Percentiles rank a stretch among this genome's conserved stretches.
These are phyloP conservation scores for Mallotus japonicus DNA, from an alignment of 441 rosid genomes.

Conservation along the genomic window DNA sequence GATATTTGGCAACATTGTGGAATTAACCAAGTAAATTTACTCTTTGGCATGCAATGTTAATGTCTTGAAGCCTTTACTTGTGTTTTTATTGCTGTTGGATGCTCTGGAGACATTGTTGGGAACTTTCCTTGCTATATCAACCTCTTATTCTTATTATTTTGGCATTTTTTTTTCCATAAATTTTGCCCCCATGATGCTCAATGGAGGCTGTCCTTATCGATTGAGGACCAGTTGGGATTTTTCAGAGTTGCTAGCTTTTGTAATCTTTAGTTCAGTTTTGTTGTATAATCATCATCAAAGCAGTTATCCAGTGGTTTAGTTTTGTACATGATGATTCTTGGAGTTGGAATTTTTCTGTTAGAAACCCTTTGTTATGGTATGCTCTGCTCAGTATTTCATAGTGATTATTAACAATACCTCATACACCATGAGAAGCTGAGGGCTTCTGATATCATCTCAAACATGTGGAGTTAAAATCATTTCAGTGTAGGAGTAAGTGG, in stretches of 20 bases:
- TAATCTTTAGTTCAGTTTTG: not conserved
- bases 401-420: too few relatives aligned
- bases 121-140: too few relatives aligned
- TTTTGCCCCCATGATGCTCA: not conserved
- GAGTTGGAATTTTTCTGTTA: too few relatives aligned
- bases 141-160: too few relatives aligned
- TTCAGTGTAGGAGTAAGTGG: too few relatives aligned
- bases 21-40: not conserved
- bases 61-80: not conserved
- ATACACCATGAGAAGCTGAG: too few relatives aligned
- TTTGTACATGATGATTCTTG: not conserved
- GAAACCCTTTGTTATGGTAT: not conserved
- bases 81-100: not conserved
- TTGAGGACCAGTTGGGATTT: not conserved
- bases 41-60: not conserved
- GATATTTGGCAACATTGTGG: not conserved
- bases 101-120: not conserved
- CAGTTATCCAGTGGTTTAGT: not conserved
- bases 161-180: not conserved
- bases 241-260: not conserved
- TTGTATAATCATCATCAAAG: not conserved
- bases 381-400: not conserved
- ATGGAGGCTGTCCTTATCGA: not conserved
- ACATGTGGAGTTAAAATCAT: too few relatives aligned
- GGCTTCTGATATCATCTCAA: too few relatives aligned